Evolutionary conservation across 2,329 filamentous ascomycete species (phyloP), one percentile per base, ranked within the genome.

Genomic region (Fusarium nodosum): DNA sequence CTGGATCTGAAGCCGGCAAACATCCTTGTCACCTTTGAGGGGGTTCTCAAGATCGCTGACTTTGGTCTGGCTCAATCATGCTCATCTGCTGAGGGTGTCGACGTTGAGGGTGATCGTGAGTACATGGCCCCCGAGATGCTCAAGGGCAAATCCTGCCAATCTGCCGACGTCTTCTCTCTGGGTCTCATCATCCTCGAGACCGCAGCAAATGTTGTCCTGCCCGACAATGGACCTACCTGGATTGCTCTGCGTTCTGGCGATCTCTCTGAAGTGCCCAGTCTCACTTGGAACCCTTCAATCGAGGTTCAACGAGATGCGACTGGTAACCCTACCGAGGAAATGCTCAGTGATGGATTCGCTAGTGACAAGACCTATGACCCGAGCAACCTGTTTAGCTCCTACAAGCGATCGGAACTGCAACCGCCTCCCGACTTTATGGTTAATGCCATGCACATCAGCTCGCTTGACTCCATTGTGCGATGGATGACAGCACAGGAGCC

Each of bases 81-180:
- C 89, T 93, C 94, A 16, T 92, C 91, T 18, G 87, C 90, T 47
- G 85, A 88, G 56, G 88, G 90, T 57, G 91, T 96, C 64, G 94
- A 97, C 71, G 91, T 93, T 42, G 96, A 99, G 82, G 96, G 96
- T 33, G 96, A 99, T 77, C 92, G 96, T 51, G 93, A 97, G 77
- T 99, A 99, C 78, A 95, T 99, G 77, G 95, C 93, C 1, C 94
- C 94, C 0, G 96, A 99, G 79, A 93, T 97, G 66, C 88, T 99
- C 22, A 88, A 89, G 76, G 95, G 94, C 42, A 88, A 90, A 68
- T 96, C 92, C 72, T 94, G 97, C 81, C 96, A 95, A 79, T 92
- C 95, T 38, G 92, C 94, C 36, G 96, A 99, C 79, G 88, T 99
- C 52, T 99, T 97, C 79, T 93, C 96, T 13, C 88, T 99, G 31